phyloP scores from a whole-genome alignment of 441 rosid genomes.

The Euphorbia neoarborescens region DNA sequence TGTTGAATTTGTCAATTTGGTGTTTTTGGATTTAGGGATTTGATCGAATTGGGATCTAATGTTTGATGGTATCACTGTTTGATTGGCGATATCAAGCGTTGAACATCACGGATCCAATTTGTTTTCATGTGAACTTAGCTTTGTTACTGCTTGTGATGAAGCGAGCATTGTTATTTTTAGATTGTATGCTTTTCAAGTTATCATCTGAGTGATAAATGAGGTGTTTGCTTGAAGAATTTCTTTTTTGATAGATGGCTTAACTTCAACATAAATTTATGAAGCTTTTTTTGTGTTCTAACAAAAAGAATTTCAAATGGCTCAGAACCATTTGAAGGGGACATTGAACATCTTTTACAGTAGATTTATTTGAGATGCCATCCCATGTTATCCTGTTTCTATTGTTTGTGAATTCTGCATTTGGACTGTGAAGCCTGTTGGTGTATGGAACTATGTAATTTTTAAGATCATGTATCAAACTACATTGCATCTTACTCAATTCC shows the following conservation, averaged over 20 bases:
- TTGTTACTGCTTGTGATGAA: neutral
- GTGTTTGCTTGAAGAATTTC: neutral
- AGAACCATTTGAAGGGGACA: neutral
- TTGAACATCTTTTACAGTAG: neutral
- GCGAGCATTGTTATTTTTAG: conserved; percentile 1
- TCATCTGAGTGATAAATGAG: neutral
- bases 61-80: neutral
- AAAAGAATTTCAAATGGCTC: neutral
- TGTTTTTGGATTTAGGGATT: neutral
- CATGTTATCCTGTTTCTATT: neutral
- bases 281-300: neutral
- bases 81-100: neutral
- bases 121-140: neutral
- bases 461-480: neutral
- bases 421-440: neutral
- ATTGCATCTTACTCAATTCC: no score
- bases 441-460: no score
- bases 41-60: conserved; percentile 1
- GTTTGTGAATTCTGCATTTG: neutral
- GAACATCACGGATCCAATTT: conserved; percentile 3
- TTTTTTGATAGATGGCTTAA: neutral
- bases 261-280: neutral
- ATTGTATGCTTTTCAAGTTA: neutral
- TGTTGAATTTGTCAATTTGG: neutral
- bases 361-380: neutral